Base-by-base conservation (phyloP, 2,329 filamentous ascomycete genomes). In the Cercospora sp. region DNA sequence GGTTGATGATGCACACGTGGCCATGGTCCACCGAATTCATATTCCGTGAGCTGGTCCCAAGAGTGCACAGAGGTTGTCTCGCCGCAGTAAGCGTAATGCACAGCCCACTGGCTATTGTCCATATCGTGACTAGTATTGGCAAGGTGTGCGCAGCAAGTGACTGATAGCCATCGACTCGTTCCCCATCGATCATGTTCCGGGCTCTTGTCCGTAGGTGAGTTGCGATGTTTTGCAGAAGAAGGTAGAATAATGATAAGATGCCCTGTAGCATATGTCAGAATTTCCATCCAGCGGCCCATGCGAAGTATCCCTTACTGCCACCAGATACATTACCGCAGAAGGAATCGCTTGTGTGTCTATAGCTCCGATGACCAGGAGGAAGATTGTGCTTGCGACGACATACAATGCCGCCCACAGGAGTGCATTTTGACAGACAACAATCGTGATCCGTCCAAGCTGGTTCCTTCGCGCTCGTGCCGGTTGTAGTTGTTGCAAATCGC, bases 401-500 rank as follows among this genome's bases (percentile, higher is more conserved):
- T 75, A 75, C 8, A 71, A 16, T 10, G 74, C 71, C 31, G 59
- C 70, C 70, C 69, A 76, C 2, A 75, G 63, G 30, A 77, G 63
- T 3, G 73, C 10, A 45, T 77, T 74, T 40, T 77, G 74, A 31
- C 65, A 68, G 16, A 66, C 26, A 1, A 77, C 69, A 51, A 75
- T 72, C 9, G 63, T 67, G 18, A 63, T 60, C 20, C 71, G 68
- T 16, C 72, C 71, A 20, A 68, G 6, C 26, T 18, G 63, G 5
- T 60, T 62, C 26, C 48, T 60, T 42, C 59, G 48, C 6, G 60
- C 45, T 48, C 53, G 36, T 40, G 30, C 20, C 18, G 51, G 59
- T 18, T 51, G 36, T 7, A 26, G 23, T 59, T 6, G 61, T 30
- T 36, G 16, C 5, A 42, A 48, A 4, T 57, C 31, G 26, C 33